These are phyloP conservation scores for Tolypocladium guangdongense DNA, from an alignment of 2,329 filamentous ascomycete species.

Conservation along the genomic window DNA sequence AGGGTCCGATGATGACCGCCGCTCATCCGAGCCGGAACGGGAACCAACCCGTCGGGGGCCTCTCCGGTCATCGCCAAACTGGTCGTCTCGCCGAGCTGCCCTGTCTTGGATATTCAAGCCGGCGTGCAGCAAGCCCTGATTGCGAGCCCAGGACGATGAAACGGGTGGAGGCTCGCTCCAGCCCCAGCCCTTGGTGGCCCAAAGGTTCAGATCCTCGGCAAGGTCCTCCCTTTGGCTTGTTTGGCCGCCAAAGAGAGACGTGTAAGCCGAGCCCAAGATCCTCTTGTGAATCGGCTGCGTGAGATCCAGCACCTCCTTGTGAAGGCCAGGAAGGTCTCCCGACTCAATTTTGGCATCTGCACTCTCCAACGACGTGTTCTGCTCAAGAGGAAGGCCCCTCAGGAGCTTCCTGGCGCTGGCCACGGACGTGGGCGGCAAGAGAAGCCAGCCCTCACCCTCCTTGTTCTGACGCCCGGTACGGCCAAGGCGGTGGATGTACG, in stretches of 20 bases:
- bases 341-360: constrained; percentile 43
- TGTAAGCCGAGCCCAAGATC: constrained; percentile 35
- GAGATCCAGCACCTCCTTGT: constrained; percentile 31
- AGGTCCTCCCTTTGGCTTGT: constrained; percentile 25
- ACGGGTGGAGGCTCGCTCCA: constrained; percentile 35
- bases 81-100: background rate
- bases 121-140: constrained; percentile 19
- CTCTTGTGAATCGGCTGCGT: constrained; percentile 27
- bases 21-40: background rate
- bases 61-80: constrained; percentile 6
- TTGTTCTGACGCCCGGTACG: constrained; percentile 68
- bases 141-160: constrained; percentile 14
- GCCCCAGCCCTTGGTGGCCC: constrained; percentile 40
- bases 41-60: constrained; percentile 4
- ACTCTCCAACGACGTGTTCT: constrained; percentile 37
- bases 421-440: constrained; percentile 47
- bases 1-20: constrained; percentile 9
- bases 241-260: constrained; percentile 43
- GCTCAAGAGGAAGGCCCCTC: constrained; percentile 47
- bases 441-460: constrained; percentile 58
- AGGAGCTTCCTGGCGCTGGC: constrained; percentile 38
- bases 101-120: constrained; percentile 24
- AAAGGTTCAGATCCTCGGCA: constrained; percentile 42
- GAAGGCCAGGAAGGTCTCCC: constrained; percentile 32
- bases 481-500: constrained; percentile 68